Evolutionary conservation across 257 asterid species (phyloP), one percentile per base, ranked within the genome.

Genomic region (Primulina huaijiensis): DNA sequence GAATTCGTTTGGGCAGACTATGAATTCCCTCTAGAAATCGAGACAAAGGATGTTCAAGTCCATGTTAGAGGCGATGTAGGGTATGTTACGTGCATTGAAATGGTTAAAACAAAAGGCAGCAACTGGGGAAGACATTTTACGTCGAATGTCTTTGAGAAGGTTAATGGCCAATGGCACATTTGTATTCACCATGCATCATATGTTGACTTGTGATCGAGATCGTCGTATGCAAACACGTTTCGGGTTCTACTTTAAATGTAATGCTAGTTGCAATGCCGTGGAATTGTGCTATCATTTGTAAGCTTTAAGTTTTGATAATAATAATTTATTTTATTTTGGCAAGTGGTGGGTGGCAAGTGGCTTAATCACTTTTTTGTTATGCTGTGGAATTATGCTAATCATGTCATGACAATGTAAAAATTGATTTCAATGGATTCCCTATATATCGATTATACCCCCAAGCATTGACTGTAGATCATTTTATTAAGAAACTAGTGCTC

Each of bases 1-100:
- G 99, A 91, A 65, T 89, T 89, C 23, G 97, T 94, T 27, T 91
- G 97, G 99, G 99, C 97, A 1, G 99, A 94, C 65, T 91, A 91
- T 27, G 97, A 91, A 58, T 91, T 94, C 67, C 97, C 99, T 0
- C 83, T 94, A 11, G 89, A 91, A 34, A 89, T 91, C 2, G 96
- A 94, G 83, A 82, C 80, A 12, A 88, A 82, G 89, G 97, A 91
- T 68, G 95, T 79, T n/a, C 92, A 86, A 75, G 95, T 86, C 62
- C 96, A 88, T 19, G 88, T 88, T 35, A 87, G 86, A 72, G 96
- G 95, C 0, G 96, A 85, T 17, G 16, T 83, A 1, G 96, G 96
- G 67, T 91, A 85, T 25, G 88, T 94, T n/a, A 94, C 91, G 14
- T 89, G 97, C 84, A 84, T 85, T 67, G 96, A 94, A 73, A 87